Base-by-base conservation (phyloP, 1,139 yeast species). In the Scheffersomyces stambukii region DNA sequence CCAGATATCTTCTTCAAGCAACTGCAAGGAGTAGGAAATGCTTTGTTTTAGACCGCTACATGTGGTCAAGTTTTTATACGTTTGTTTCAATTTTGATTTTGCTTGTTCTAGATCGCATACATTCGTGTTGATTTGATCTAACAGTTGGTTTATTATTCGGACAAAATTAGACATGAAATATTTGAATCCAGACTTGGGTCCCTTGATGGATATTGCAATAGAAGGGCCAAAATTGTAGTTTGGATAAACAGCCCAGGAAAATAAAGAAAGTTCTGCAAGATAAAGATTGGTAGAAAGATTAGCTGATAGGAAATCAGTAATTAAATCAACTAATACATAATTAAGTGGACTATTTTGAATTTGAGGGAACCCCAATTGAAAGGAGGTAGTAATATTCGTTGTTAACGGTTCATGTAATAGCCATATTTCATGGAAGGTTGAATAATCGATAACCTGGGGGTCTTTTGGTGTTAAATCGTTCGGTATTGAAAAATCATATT, bases 1-100 rank as follows among this genome's bases (percentile, higher is more conserved):
- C 73, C 75, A 75, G 14, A 74, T 59, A 27, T 61, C 52, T 31
- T 70, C 68, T 38, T 81, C 89, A 22, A 79, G 39, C 1, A 70
- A 53, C n/a, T 70, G 53, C 2, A 70, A 52, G 0, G 75, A 49
- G 0, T 74, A 73, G 4, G 75, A 62, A 4, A 72, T 47, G 0
- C 72, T 68, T 35, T 68, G 52, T 14, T 57, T 50, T 1, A 74
- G 50, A 2, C 81, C 66, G 26, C 45, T 46, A 15, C 59, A 58
- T 5, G 55, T 54, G 3, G 52, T 45, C 4, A 77, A 46, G 2
- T 49, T 48, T 11, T 57, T 59, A 42, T 75, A 76, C 22, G 62
- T 57, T 12, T 54, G 50, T 35, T 79, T 51, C 1, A 73, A 53
- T 7, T 54, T 45, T 0, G 67, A 59, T 33, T 78, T 59, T 1